Evolutionary conservation across 208 protist species (phyloP).

Genomic region (Porcisia deanei): DNA sequence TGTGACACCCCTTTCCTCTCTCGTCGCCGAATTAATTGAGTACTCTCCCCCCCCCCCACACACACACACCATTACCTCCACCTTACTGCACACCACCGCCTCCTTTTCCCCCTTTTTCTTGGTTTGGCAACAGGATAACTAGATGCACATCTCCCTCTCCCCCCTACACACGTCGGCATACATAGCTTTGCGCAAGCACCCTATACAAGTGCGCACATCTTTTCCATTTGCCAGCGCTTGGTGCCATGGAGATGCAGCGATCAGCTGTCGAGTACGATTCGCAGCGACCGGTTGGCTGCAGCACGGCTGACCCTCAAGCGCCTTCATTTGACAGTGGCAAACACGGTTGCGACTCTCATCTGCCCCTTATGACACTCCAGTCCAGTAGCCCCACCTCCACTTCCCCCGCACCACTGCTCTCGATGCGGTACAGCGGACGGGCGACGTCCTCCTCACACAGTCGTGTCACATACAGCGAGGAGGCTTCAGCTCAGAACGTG

Average conservation of each 20-base stretch:
- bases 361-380: not conserved
- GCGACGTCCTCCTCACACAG: not conserved
- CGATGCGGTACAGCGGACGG: constrained; percentile 6
- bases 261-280: not conserved
- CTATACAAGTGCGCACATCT: not conserved
- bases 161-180: not conserved
- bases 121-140: not conserved
- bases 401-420: constrained; percentile 12
- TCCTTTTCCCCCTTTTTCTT: not conserved
- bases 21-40: not conserved
- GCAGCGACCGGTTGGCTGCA: not conserved
- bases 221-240: too few species aligned
- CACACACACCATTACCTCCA: not conserved
- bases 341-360: not conserved
- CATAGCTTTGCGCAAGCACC: not conserved
- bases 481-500: not conserved
- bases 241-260: not conserved
- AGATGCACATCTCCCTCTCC: not conserved
- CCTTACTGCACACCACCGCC: not conserved
- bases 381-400: not conserved
- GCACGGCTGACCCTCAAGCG: not conserved
- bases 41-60: not conserved
- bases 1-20: not conserved
- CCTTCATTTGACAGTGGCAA: not conserved
- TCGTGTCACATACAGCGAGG: not conserved